A percentile compares a stretch with the other conserved stretches of the same genome.
phyloP scores from a whole-genome alignment of 108 stramenopile genomes.

The Cylindrotheca fusiformis region DNA sequence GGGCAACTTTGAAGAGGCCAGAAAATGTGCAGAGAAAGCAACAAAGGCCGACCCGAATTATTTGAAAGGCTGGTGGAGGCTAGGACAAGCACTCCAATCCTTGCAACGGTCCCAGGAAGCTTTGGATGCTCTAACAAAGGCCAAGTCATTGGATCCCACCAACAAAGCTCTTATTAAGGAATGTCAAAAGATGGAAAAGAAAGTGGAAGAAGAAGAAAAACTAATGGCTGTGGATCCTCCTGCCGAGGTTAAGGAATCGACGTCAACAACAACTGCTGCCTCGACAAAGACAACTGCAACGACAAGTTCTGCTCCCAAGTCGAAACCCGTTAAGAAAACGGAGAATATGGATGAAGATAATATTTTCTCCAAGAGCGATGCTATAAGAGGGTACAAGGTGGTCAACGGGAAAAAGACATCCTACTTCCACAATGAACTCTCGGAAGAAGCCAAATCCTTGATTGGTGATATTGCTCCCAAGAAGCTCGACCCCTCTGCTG shows the following conservation, averaged over 20 bases:
- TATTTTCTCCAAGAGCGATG: slow-evolving; percentile 72
- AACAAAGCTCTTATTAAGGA: slow-evolving; percentile 79
- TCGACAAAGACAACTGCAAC: slow-evolving; percentile 5
- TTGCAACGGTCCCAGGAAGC: slow-evolving; percentile 49
- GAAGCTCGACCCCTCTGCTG: slow-evolving; percentile 47
- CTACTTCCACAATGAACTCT: slow-evolving; percentile 95
- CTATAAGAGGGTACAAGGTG: slow-evolving; percentile 93
- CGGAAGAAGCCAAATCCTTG: slow-evolving; percentile 85
- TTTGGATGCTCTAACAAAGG: slow-evolving; percentile 55
- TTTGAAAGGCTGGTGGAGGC: slow-evolving; percentile 81
- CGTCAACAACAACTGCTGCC: slow-evolving; percentile 8
- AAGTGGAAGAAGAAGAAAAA: slow-evolving; percentile 50
- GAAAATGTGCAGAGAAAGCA: slow-evolving; percentile 46
- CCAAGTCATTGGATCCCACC: slow-evolving; percentile 53
- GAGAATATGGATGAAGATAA: slow-evolving; percentile 31
- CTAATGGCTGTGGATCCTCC: slow-evolving; percentile 16
- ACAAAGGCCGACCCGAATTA: slow-evolving; percentile 58
- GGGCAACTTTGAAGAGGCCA: slow-evolving; percentile 50
- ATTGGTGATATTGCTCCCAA: slow-evolving; percentile 97
- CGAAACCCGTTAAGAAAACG: not conserved
- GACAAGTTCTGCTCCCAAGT: not conserved
- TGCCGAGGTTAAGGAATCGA: slow-evolving; percentile 9
- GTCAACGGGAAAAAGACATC: slow-evolving; percentile 95
- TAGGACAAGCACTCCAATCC: slow-evolving; percentile 59
- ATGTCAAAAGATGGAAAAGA: slow-evolving; percentile 32